Evolutionary conservation across 192 early-diverging fungal genomes (phyloP).

Genomic region (Podila minutissima): DNA sequence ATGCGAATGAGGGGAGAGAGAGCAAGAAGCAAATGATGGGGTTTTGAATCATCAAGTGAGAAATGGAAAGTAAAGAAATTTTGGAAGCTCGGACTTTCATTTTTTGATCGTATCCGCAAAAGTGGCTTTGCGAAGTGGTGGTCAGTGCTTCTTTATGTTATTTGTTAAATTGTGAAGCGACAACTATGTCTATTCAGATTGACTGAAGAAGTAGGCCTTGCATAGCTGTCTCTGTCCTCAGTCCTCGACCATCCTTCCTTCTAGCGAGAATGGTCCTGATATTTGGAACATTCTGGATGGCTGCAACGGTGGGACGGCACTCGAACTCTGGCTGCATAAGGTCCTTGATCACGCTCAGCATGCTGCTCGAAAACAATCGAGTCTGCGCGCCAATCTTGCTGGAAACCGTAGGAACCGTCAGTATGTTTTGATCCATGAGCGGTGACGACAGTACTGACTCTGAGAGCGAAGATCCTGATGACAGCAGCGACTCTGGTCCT

Average conservation of each 20-base stretch:
- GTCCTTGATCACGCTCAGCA: constrained; percentile 20
- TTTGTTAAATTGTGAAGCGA: no score
- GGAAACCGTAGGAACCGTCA: neutral
- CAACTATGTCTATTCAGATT: neutral
- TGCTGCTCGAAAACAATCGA: constrained; percentile 8
- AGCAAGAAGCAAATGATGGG: no score
- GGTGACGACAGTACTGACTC: neutral
- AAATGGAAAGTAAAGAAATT: no score
- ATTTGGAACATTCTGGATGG: constrained; percentile 1
- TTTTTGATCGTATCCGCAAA: no score
- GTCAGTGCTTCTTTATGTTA: no score
- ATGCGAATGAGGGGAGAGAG: no score
- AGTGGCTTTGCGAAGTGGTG: no score
- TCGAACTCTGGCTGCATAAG: constrained; percentile 35
- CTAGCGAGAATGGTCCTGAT: constrained; percentile 14
- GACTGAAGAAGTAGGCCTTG: constrained; percentile 37
- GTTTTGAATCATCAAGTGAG: no score
- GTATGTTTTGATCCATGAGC: neutral
- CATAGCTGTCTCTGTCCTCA: constrained; percentile 36
- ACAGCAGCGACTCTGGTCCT: neutral
- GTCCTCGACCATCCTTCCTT: neutral
- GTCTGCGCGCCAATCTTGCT: neutral
- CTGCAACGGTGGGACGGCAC: constrained; percentile 15
- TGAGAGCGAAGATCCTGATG: neutral
- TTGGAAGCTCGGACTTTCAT: no score